Evolutionary conservation across 257 asterid species (phyloP).

Genomic region (Echites panduratus): DNA sequence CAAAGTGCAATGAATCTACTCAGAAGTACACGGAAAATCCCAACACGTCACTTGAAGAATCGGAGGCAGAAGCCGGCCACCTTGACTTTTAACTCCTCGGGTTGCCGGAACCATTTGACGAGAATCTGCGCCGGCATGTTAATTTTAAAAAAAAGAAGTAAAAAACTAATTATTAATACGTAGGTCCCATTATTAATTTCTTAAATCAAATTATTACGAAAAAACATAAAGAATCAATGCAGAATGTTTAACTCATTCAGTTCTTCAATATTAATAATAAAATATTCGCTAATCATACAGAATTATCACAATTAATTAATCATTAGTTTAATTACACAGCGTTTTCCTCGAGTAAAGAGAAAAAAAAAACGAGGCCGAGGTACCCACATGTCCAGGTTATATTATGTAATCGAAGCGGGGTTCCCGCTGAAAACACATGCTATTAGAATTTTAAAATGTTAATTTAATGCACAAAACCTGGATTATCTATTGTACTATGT

Average conservation of each 20-base stretch:
- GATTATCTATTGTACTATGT: slow-evolving; percentile 6
- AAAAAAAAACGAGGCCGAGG: background rate
- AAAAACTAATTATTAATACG: too few species aligned
- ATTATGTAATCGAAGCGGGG: slow-evolving; percentile 4
- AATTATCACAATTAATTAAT: background rate
- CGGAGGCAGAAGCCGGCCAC: background rate
- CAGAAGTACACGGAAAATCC: background rate
- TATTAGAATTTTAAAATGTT: slow-evolving; percentile 4
- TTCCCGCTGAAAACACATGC: slow-evolving; percentile 18
- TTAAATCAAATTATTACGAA: background rate
- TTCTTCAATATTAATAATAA: too few species aligned
- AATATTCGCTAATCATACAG: background rate
- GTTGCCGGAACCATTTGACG: background rate
- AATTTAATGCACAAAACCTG: slow-evolving; percentile 3
- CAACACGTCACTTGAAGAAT: background rate
- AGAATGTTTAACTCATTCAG: background rate
- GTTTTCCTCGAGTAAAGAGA: background rate
- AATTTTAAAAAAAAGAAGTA: too few species aligned
- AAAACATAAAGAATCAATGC: background rate
- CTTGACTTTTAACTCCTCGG: background rate
- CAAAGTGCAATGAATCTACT: background rate
- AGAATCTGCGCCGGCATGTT: slow-evolving; percentile 9
- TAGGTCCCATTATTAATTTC: too few species aligned
- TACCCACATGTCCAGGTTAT: slow-evolving; percentile 9
- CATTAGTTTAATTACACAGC: too few species aligned